Evolutionary conservation across 495 filamentous ascomycete genomes (phyloP).

Genomic region (Aspergillus bridgeri): DNA sequence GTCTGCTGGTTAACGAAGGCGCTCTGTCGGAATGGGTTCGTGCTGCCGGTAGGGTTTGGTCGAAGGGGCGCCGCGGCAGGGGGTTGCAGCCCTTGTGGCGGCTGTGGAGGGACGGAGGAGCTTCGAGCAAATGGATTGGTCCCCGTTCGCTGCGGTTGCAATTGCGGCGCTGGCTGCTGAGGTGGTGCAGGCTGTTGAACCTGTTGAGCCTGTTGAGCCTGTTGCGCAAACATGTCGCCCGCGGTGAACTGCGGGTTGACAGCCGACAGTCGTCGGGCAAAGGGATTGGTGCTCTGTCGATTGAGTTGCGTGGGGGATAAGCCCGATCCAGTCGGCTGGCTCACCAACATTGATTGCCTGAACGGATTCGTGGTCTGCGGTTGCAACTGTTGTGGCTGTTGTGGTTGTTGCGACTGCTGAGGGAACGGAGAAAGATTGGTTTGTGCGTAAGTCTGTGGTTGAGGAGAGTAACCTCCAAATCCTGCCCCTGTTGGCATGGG

Average conservation of each 20-base stretch:
- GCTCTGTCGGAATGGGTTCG: slow-evolving; percentile 91
- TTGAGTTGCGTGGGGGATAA: slow-evolving; percentile 42
- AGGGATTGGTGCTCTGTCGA: slow-evolving; percentile 81
- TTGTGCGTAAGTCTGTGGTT: slow-evolving; percentile 63
- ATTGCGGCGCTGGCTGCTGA: slow-evolving; percentile 33
- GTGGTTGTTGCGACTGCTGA: slow-evolving; percentile 41
- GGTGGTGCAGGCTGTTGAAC: slow-evolving; percentile 38
- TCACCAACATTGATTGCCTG: slow-evolving; percentile 76
- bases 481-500: slow-evolving; percentile 70
- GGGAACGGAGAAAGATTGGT: slow-evolving; percentile 52
- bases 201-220: background rate
- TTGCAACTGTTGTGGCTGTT: slow-evolving; percentile 38
- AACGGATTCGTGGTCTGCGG: slow-evolving; percentile 81
- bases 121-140: slow-evolving; percentile 53
- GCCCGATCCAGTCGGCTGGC: slow-evolving; percentile 43
- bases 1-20: slow-evolving; percentile 84
- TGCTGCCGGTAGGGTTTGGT: slow-evolving; percentile 76
- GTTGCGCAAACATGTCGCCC: slow-evolving; percentile 2
- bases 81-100: slow-evolving; percentile 32
- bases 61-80: slow-evolving; percentile 49
- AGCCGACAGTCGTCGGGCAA: slow-evolving; percentile 58
- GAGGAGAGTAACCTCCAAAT: slow-evolving; percentile 82
- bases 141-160: slow-evolving; percentile 44
- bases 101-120: slow-evolving; percentile 36
- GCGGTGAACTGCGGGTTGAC: slow-evolving; percentile 33